Base-by-base conservation (phyloP, 768 basidiomycete species). In the Calvatia gigantea region DNA sequence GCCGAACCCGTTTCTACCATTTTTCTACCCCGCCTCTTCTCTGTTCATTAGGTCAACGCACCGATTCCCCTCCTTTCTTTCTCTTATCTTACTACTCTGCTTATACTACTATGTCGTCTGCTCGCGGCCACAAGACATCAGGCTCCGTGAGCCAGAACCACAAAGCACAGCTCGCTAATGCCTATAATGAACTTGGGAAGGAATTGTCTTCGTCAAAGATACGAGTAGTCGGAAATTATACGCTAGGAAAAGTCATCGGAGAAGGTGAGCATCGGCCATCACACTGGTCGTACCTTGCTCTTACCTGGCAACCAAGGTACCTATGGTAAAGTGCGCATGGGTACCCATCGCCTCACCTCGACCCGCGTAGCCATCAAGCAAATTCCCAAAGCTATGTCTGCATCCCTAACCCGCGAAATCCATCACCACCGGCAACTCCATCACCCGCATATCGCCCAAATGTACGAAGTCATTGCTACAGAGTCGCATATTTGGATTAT, bases 401-500 rank as follows among this genome's bases (percentile, higher is more conserved):
- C 94, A 5, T 82, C 89, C 15, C 80, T 99, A 37, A 99, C 97
- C 25, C 85, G 96, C 60, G 96, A 99, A 74, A 97, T 99, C 53
- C 96, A 99, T 66, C 97, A 99, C 65, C 96, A 99, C 73, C 89
- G 96, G 48, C 90, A 93, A 46, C 82, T 99, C 11, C 97, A 97
- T 67, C 96, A 98, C 65, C 94, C 94, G 0, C 86, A 97, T 67
- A 84, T 99, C 64, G 91, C 94, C 12, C 94, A 96, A 67, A 86
- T 98, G 71, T 97, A 91, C 75, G 96, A 99, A 73, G 92, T 98
- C 66, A 91, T 98, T 67, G 97, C 97, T 7, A 98, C 97, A 1
- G 97, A 99, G 72, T 82, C 84, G 23, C 82, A 84, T 60, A 95
- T 99, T 66, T 98, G 94, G 94, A 93, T 99, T 56, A 89, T 99